Base-by-base conservation (phyloP, 140 eudicot genomes). In the Erigeron philadelphicus region DNA sequence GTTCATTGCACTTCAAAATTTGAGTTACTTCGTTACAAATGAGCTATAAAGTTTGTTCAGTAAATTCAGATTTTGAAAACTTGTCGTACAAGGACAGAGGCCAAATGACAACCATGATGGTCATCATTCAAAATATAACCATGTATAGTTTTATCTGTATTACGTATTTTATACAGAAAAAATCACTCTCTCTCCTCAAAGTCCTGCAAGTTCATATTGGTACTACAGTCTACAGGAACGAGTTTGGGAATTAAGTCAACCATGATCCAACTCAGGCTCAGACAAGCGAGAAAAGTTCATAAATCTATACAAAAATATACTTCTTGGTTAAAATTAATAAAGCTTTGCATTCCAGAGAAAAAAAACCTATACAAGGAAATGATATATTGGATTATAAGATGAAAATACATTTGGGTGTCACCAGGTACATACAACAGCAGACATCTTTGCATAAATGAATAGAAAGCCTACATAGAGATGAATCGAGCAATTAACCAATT, bases 371-470 rank as follows among this genome's bases (percentile, higher is more conserved):
- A 50, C 56, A 53, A 16, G 58, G 58, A 53, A n/a, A 53, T 53
- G 58, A 23, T 53, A 53, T 21, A 8, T 53, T 7, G 58, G 58
- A 53, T n/a, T 16, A 16, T 18, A 55, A 17, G n/a, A 40, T 11
- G 23, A 81, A 72, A 72, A 82, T 72, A 52, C 54, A 77, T 11
- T 38, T n/a, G 45, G 60, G 45, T 61, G 69, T 41, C 41, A 61
- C 35, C n/a, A 5, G 70, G 13, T 38, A 68, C 13, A 60, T 72
- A 60, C 55, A 58, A 50, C 62, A 73, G 15, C 19, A 40, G 2
- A 53, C 42, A 23, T 54, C 72, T 42, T 64, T 19, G 64, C 52
- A 73, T 23, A 35, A n/a, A 38, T 13, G 12, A 16, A 73, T 48
- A 72, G 61, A 72, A 48, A 19, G 77, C 64, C 47, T 35, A 40